phyloP scores from a whole-genome alignment of 768 basidiomycete species.

The Suillus spraguei region DNA sequence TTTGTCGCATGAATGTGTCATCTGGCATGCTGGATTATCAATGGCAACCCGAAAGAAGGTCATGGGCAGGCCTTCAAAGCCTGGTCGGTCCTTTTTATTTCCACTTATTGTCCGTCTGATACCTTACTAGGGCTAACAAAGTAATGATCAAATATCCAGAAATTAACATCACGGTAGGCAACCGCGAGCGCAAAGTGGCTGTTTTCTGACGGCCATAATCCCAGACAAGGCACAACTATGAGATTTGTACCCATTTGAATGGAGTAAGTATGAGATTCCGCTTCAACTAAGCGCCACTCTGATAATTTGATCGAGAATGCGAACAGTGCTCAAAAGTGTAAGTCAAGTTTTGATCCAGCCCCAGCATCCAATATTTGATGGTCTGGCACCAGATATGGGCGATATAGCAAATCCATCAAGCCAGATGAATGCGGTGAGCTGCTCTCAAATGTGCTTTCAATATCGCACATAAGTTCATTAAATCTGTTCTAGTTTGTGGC shows the following conservation, averaged over 20 bases:
- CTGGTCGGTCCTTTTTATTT: conserved; percentile 50
- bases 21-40: conserved; percentile 84
- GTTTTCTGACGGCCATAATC: conserved; percentile 3
- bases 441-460: neutral
- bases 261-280: conserved; percentile 52
- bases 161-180: conserved; percentile 63
- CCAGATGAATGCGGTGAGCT: conserved; percentile 63
- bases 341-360: conserved; percentile 18
- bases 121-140: conserved; percentile 54
- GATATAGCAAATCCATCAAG: conserved; percentile 72
- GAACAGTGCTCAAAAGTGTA: conserved; percentile 64
- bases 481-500: conserved; percentile 55
- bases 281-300: conserved; percentile 13
- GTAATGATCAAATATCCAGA: conserved; percentile 72
- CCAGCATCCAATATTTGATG: conserved; percentile 8
- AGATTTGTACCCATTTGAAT: conserved; percentile 73
- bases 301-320: conserved; percentile 49
- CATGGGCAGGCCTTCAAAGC: conserved; percentile 74
- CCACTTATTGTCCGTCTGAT: conserved; percentile 1
- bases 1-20: conserved; percentile 94
- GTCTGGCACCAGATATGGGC: conserved; percentile 57
- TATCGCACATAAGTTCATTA: neutral
- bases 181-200: neutral
- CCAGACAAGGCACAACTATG: conserved; percentile 74
- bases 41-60: conserved; percentile 65